Percentiles rank a stretch among this genome's conserved stretches.
These are phyloP conservation scores for Xylaria telfairii DNA, from an alignment of 495 filamentous ascomycete species.

Conservation along the genomic window DNA sequence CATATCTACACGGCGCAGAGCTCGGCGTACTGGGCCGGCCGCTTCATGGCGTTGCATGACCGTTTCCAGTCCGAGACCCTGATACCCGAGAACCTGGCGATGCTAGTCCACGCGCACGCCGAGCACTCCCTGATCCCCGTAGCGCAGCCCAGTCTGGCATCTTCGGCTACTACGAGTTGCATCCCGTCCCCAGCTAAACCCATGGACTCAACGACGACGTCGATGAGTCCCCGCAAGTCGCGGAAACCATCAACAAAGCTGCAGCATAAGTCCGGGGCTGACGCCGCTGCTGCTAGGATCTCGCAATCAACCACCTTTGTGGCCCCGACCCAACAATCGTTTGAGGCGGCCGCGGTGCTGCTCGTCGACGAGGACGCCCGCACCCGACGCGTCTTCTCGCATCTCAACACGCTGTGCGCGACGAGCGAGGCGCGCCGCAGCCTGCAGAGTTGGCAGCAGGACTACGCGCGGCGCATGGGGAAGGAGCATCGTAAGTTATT, in stretches of 20 bases:
- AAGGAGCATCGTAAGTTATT: conserved; percentile 5
- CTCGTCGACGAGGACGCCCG: conserved; percentile 51
- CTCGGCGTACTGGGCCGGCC: conserved; percentile 60
- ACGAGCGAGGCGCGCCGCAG: conserved; percentile 57
- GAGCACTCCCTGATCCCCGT: conserved; percentile 31
- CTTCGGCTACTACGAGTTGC: conserved; percentile 28
- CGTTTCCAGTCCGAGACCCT: conserved; percentile 56
- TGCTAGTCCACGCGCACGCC: conserved; percentile 35
- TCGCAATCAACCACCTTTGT: neutral
- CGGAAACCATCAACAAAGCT: neutral
- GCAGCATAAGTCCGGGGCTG: neutral
- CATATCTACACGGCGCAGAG: conserved; percentile 40
- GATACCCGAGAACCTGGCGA: conserved; percentile 32
- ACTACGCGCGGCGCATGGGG: conserved; percentile 45
- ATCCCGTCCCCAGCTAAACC: conserved; percentile 32
- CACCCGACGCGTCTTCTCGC: conserved; percentile 52
- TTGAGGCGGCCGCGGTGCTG: conserved; percentile 9
- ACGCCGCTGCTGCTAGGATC: neutral
- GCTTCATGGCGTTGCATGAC: conserved; percentile 61
- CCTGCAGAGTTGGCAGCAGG: conserved; percentile 52
- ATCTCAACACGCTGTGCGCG: conserved; percentile 54
- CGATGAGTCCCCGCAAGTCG: conserved; percentile 8
- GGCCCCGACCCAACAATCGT: neutral
- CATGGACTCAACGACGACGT: neutral
- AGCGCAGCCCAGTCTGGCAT: conserved; percentile 31